Base-by-base conservation (phyloP, 2,329 filamentous ascomycete genomes). In the Piedraia hortae region DNA sequence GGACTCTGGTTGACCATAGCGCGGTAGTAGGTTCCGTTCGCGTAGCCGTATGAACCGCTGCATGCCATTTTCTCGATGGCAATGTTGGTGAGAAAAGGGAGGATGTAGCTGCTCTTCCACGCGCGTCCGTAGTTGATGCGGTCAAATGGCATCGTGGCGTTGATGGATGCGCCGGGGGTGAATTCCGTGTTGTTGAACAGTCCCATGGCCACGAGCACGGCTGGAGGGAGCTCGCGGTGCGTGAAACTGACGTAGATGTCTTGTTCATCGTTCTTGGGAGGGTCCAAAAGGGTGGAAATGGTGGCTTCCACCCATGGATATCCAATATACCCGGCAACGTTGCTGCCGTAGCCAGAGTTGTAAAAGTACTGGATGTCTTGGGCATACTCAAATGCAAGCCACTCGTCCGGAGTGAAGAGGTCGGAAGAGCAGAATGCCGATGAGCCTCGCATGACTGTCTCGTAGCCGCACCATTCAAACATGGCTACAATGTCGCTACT, bases 361-460 rank as follows among this genome's bases (percentile, higher is more conserved):
- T 71, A 69, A 43, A 61, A 70, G 41, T 73, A 73, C 14, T 63
- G 56, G 17, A 73, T 43, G 34, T 72, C 66, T 30, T 72, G 63
- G 2, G 54, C 50, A 37, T 72, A 73, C 33, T 71, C 63, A 31
- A 71, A 72, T 31, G 57, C 44, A 14, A 54, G 46, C 24, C 68
- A 50, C 38, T 73, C 67, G 3, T 59, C 47, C 15, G 65, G 48
- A 3, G 55, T 63, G 33, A 69, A 64, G 9, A 67, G 48, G 19
- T 14, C 19, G 19, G 19, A 12, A 23, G 58, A 51, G 36, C 67
- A 72, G 47, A 60, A 71, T 0, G 63, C 59, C 4, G 61, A 68
- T 2, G 43, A 45, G 1, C 66, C 65, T 0, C 51, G 61, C 30
- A 72, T 15, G 33, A 72, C 66, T 3, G 56, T 62, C 34, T 74